Percentiles rank a stretch among this genome's conserved stretches.
phyloP scores from a whole-genome alignment of 176 grass and related monocot genomes.

The Luzula sylvatica region DNA sequence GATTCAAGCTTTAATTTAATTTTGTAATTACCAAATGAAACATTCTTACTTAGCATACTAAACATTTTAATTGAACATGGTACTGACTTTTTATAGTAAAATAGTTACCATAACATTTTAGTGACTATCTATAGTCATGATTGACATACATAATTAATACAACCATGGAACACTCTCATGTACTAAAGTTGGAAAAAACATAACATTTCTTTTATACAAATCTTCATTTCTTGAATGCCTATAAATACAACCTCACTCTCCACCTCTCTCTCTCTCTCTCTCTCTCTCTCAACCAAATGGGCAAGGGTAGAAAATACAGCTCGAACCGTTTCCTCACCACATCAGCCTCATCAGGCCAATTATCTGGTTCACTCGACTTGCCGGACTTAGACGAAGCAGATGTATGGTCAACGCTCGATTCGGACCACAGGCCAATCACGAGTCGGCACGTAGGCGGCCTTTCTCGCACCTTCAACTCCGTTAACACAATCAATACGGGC shows the following conservation, averaged over 20 bases:
- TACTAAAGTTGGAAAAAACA: background rate
- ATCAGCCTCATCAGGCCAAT: background rate
- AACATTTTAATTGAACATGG: too few species aligned
- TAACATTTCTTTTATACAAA: background rate
- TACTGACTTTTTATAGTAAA: too few species aligned
- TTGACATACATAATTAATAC: too few species aligned
- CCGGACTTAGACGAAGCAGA: conserved; percentile 26
- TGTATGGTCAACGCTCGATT: conserved; percentile 5
- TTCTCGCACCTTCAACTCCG: conserved; percentile 12
- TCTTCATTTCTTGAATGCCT: background rate
- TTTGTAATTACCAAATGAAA: too few species aligned
- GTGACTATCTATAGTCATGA: too few species aligned
- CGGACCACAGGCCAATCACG: background rate
- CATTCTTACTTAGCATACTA: too few species aligned
- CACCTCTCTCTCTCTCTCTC: background rate
- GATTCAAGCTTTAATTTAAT: too few species aligned
- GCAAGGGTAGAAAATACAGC: conserved; percentile 14
- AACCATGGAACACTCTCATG: background rate
- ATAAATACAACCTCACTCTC: conserved; percentile 13
- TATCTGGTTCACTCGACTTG: background rate
- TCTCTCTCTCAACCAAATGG: conserved; percentile 2
- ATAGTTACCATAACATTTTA: too few species aligned
- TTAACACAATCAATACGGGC: background rate
- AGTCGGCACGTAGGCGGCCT: conserved; percentile 7
- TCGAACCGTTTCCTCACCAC: conserved; percentile 15